These are phyloP conservation scores for Parathielavia appendiculata DNA, from an alignment of 495 filamentous ascomycete species.

Conservation along the genomic window DNA sequence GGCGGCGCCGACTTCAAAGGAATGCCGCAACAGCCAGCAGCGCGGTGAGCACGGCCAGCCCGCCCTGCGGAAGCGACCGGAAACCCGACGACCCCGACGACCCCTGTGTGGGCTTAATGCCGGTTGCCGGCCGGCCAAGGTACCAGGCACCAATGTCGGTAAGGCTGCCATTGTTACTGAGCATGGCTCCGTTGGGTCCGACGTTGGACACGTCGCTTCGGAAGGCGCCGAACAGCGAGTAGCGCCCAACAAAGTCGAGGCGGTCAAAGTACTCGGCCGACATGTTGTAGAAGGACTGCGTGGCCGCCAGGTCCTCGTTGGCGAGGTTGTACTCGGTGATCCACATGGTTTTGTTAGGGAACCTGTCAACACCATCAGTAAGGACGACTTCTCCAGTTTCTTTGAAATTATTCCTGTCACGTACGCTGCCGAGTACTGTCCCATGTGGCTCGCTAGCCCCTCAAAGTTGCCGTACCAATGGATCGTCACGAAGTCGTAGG, in stretches of 20 bases:
- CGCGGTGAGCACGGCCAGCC: not conserved
- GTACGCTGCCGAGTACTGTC: conserved; percentile 50
- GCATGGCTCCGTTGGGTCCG: conserved; percentile 61
- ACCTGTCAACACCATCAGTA: conserved; percentile 27
- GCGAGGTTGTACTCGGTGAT: conserved; percentile 64
- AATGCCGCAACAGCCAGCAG: not conserved
- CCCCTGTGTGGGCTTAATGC: conserved; percentile 24
- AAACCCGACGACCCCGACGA: not conserved
- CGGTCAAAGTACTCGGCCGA: conserved; percentile 60
- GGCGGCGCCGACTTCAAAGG: not conserved
- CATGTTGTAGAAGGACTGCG: conserved; percentile 61
- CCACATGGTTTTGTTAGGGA: conserved; percentile 60
- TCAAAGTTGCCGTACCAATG: conserved; percentile 78
- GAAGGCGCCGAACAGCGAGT: conserved; percentile 72
- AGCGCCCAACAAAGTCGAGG: conserved; percentile 54
- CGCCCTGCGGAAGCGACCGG: not conserved
- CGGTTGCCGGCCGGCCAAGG: conserved; percentile 51
- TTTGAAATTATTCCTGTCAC: not conserved
- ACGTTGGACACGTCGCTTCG: conserved; percentile 61
- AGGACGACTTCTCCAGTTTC: not conserved
- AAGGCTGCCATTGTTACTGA: conserved; percentile 54
- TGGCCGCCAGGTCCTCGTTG: conserved; percentile 46
- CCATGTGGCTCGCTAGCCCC: conserved; percentile 65
- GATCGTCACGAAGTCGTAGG: conserved; percentile 64
- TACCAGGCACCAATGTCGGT: conserved; percentile 76